A percentile compares a stretch with the other conserved stretches of the same genome.
These are phyloP conservation scores for Botryobasidium botryosum DNA, from an alignment of 768 basidiomycete species.

Conservation along the genomic window DNA sequence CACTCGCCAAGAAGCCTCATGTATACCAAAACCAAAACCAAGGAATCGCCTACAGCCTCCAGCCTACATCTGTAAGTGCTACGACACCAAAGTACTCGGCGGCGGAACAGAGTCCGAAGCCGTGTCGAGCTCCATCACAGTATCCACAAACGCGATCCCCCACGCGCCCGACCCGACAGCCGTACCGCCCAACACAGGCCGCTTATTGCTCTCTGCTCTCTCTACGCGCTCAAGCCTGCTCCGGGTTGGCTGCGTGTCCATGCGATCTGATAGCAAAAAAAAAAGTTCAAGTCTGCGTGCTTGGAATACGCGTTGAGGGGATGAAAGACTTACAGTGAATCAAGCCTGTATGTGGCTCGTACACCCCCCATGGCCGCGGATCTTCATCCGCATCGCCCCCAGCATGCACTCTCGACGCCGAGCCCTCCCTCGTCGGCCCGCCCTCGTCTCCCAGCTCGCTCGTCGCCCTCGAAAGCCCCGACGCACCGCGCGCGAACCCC, in stretches of 20 bases:
- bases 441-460: constrained; percentile 11
- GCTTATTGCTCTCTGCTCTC: constrained; percentile 26
- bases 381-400: constrained; percentile 17
- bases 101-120: no score
- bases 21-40: no score
- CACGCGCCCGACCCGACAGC: constrained; percentile 67
- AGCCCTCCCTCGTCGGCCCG: constrained; percentile 18
- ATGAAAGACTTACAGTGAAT: constrained; percentile 43
- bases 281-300: constrained; percentile 8
- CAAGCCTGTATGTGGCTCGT: constrained; percentile 66
- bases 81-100: no score
- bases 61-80: no score
- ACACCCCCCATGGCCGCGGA: constrained; percentile 43
- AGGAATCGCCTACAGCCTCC: no score
- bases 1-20: no score
- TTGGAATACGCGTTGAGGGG: constrained; percentile 1
- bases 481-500: constrained; percentile 6
- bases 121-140: constrained; percentile 27
- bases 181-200: constrained; percentile 43
- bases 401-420: constrained; percentile 16
- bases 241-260: constrained; percentile 58
- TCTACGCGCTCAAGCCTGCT: constrained; percentile 43
- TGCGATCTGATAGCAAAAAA: constrained; percentile 35
- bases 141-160: constrained; percentile 66
- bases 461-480: constrained; percentile 9